Conservation (phyloP, 2,329 filamentous ascomycete species). For the Verticillium tricorpus region DNA sequence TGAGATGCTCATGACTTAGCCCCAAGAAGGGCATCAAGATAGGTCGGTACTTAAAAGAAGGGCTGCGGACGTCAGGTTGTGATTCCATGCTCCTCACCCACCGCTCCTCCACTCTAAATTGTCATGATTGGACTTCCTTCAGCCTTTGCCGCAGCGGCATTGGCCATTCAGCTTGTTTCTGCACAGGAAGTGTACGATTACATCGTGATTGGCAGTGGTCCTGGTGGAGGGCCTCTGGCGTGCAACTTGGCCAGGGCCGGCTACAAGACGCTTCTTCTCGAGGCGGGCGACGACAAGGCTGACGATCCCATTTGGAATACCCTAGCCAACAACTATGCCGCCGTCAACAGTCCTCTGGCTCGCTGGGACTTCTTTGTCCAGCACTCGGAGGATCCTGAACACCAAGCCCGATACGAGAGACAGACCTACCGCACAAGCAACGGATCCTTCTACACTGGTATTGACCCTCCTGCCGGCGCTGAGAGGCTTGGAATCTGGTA, state of each 20-base stretch:
- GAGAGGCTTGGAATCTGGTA: slow-evolving; percentile 17
- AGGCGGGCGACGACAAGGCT: slow-evolving; percentile 56
- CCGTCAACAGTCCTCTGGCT: background rate
- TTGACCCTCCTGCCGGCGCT: slow-evolving; percentile 12
- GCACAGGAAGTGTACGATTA: slow-evolving; percentile 45
- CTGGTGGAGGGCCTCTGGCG: slow-evolving; percentile 56
- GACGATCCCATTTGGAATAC: background rate
- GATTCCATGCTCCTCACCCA: too few relatives aligned
- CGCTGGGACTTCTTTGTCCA: slow-evolving; percentile 14
- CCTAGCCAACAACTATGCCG: background rate
- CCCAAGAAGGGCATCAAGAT: too few relatives aligned
- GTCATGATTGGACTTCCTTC: too few relatives aligned
- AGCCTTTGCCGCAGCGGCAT: background rate
- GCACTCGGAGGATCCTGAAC: slow-evolving; percentile 12
- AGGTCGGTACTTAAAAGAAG: too few relatives aligned
- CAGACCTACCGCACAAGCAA: slow-evolving; percentile 11
- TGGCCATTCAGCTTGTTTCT: background rate
- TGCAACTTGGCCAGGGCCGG: slow-evolving; percentile 56
- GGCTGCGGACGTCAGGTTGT: too few relatives aligned
- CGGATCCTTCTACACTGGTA: slow-evolving; percentile 11
- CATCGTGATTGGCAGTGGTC: slow-evolving; percentile 60
- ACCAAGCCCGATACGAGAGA: slow-evolving; percentile 10
- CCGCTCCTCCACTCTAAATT: too few relatives aligned
- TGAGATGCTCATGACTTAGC: too few relatives aligned
- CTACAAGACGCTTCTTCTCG: slow-evolving; percentile 54